A percentile compares a stretch with the other conserved stretches of the same genome.
Evolutionary conservation across 2,329 filamentous ascomycete genomes (phyloP).

Genomic region (Fusarium burgessii): DNA sequence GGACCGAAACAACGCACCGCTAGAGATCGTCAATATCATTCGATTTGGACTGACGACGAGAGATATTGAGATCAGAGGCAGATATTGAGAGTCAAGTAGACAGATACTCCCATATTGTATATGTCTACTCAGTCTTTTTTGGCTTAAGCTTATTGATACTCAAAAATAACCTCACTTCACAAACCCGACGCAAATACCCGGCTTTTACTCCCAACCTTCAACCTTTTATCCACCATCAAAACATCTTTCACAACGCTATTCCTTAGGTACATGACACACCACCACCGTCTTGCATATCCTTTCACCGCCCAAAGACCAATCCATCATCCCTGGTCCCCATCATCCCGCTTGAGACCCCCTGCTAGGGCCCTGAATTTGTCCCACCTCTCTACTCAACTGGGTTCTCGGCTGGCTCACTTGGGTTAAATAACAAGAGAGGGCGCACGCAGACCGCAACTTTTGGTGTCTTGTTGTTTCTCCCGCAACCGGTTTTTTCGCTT

Average conservation of each 20-base stretch:
- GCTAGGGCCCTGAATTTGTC: constrained; percentile 22
- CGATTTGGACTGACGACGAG: constrained; percentile 4
- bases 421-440: constrained; percentile 27
- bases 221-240: constrained; percentile 12
- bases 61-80: not conserved
- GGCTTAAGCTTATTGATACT: not conserved
- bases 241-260: constrained; percentile 37
- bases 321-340: constrained; percentile 14
- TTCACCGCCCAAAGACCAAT: constrained; percentile 44
- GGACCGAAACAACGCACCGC: constrained; percentile 22
- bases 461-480: constrained; percentile 27
- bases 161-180: constrained; percentile 3
- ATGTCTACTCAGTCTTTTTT: not conserved
- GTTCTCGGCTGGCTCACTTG: constrained; percentile 2
- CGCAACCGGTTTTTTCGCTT: constrained; percentile 30
- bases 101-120: not conserved
- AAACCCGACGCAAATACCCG: constrained; percentile 4
- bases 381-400: not conserved
- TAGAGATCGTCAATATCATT: constrained; percentile 21
- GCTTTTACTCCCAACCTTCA: constrained; percentile 12
- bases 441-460: constrained; percentile 48
- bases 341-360: constrained; percentile 35
- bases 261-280: constrained; percentile 44
- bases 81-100: not conserved
- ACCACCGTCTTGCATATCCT: constrained; percentile 34